These are phyloP conservation scores for Sodiomyces alkalinus DNA, from an alignment of 2,329 filamentous ascomycete species.

Conservation along the genomic window DNA sequence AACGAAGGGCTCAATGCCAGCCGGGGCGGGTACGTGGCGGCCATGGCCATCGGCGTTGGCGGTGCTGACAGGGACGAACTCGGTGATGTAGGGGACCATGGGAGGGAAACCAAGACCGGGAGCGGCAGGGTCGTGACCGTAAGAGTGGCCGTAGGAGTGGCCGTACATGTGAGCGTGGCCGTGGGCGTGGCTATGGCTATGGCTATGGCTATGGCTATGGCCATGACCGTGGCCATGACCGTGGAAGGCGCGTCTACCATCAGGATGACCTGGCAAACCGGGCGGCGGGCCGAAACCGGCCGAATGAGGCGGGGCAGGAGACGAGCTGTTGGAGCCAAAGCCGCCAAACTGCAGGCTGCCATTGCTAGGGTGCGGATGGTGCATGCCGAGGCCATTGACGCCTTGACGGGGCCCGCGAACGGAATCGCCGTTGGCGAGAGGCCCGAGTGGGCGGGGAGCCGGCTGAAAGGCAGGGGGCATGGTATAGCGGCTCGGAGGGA, in stretches of 20 bases:
- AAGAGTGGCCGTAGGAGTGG: too few species aligned
- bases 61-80: conserved; percentile 17
- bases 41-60: conserved; percentile 23
- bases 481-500: conserved; percentile 22
- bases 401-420: conserved; percentile 16
- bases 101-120: conserved; percentile 21
- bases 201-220: too few species aligned
- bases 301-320: conserved; percentile 35
- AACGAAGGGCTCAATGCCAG: conserved; percentile 18
- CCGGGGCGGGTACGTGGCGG: conserved; percentile 16
- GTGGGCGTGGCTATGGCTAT: too few species aligned
- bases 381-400: conserved; percentile 21
- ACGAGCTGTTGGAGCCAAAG: conserved; percentile 41
- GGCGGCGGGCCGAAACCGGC: conserved; percentile 33
- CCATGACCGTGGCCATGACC: conserved; percentile 10
- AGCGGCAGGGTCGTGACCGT: conserved; percentile 12
- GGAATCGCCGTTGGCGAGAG: conserved; percentile 18
- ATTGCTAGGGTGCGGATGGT: conserved; percentile 38
- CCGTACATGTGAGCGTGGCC: too few species aligned
- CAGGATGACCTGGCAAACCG: conserved; percentile 19
- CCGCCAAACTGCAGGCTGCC: conserved; percentile 41
- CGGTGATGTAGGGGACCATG: conserved; percentile 19
- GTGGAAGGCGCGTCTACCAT: conserved; percentile 19
- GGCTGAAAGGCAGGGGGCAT: conserved; percentile 15
- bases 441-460: conserved; percentile 13